Evolutionary conservation across 352 stramenopile species (phyloP), one percentile per base, ranked within the genome.

Genomic region (Phytophthora cryptogea): DNA sequence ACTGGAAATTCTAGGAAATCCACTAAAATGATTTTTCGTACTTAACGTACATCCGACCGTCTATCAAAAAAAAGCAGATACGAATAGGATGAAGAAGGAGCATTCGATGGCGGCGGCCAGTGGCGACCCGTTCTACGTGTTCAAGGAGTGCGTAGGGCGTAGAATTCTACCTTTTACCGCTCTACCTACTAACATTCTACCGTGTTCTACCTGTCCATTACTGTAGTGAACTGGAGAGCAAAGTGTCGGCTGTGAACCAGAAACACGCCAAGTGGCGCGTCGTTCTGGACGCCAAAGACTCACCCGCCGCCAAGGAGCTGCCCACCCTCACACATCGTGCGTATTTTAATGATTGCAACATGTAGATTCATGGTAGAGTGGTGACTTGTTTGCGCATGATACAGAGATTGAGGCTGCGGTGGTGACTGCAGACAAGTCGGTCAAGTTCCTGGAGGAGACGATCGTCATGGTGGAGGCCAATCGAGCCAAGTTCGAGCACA

Each of bases 391-490:
- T 32, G 13, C 1, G 20, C 2, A 26, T 23, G 20, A 16, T 43
- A n/a, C 41, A 92, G 84, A 91, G 65, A 85, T 93, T 42, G 58
- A 76, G 27, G 60, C 57, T 16, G 77, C 76, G 0, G 63, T 94
- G 20, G 54, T 59, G 1, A 71, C 78, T 5, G 80, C 84, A 0
- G 78, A 92, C 55, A 88, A 90, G 55, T 91, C 84, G 31, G 49
- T 92, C 53, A 85, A 87, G 56, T 94, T 94, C 53, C 50, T 94
- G 10, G 84, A 94, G 49, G 80, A 94, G 49, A 94, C 80, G 6
- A 90, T 94, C 57, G 80, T 88, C 48, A 87, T 86, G 70, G 83
- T 94, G 42, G 82, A 92, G 42, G 77, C 78, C 43, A 90, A 94
- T 61, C 76, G 84, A 50, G 69, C 75, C 55, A 90, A 89, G 62